phyloP scores from a whole-genome alignment of 768 basidiomycete genomes.

The Lenzites betulinus region DNA sequence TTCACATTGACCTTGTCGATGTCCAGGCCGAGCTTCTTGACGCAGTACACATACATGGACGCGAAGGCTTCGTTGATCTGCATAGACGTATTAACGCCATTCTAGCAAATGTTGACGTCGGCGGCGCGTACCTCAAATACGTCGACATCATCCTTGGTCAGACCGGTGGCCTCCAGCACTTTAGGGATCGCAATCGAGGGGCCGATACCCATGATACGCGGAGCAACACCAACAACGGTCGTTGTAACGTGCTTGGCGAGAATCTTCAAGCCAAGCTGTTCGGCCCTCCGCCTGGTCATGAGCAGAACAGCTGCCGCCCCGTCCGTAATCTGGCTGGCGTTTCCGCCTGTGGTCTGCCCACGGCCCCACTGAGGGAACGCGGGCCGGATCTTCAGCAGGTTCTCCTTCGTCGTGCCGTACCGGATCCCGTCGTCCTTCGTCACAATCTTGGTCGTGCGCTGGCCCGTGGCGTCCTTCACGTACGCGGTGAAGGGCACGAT shows the following conservation, averaged over 20 bases:
- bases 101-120: not conserved
- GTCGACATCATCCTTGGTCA: conserved; percentile 71
- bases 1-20: conserved; percentile 81
- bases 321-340: conserved; percentile 85
- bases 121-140: conserved; percentile 63
- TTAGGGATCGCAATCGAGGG: conserved; percentile 83
- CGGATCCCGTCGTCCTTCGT: conserved; percentile 79
- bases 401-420: conserved; percentile 68
- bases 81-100: not conserved
- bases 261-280: conserved; percentile 69
- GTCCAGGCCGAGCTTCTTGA: conserved; percentile 65
- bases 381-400: conserved; percentile 61
- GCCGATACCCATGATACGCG: conserved; percentile 88
- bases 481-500: conserved; percentile 77
- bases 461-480: conserved; percentile 57
- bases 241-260: conserved; percentile 82
- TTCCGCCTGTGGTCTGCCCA: conserved; percentile 76
- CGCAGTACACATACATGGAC: conserved; percentile 75
- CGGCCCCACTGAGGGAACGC: conserved; percentile 87
- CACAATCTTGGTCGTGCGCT: conserved; percentile 54
- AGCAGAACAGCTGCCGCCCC: conserved; percentile 80
- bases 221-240: conserved; percentile 69
- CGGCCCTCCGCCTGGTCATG: conserved; percentile 80
- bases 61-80: conserved; percentile 94
- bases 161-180: conserved; percentile 66